Evolutionary conservation across 352 stramenopile species (phyloP).

Genomic region (Phytophthora syringae): DNA sequence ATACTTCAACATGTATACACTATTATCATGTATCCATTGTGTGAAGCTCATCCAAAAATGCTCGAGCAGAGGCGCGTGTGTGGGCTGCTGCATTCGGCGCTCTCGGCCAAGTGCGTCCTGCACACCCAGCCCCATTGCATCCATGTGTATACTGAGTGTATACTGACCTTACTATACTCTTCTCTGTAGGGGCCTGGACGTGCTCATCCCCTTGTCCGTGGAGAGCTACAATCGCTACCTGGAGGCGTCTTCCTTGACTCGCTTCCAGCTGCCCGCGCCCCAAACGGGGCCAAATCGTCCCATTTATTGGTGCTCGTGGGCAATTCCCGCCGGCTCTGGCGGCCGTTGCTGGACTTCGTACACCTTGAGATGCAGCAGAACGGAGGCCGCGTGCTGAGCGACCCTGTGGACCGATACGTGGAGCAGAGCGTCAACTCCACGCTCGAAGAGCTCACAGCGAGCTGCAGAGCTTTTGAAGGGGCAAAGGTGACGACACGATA

Average conservation of each 20-base stretch:
- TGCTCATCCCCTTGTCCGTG: conserved; percentile 69
- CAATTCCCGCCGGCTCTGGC: conserved; percentile 68
- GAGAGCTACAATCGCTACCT: conserved; percentile 74
- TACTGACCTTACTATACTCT: neutral
- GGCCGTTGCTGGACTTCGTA: conserved; percentile 54
- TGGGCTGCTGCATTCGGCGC: conserved; percentile 20
- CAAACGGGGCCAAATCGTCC: conserved; percentile 25
- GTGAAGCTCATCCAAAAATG: conserved; percentile 7
- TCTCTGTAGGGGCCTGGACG: conserved; percentile 61
- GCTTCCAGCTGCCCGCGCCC: conserved; percentile 52
- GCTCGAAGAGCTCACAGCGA: conserved; percentile 30
- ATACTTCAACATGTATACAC: too few species aligned
- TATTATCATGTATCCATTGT: neutral
- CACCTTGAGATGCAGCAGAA: conserved; percentile 37
- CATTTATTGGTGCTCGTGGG: conserved; percentile 74
- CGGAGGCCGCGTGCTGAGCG: conserved; percentile 34
- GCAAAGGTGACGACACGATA: conserved; percentile 33
- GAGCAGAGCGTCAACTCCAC: conserved; percentile 43
- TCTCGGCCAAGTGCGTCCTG: conserved; percentile 24
- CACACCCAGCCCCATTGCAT: too few species aligned
- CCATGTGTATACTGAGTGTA: neutral
- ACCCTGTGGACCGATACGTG: conserved; percentile 71
- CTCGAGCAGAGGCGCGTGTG: conserved; percentile 24
- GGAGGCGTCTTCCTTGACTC: conserved; percentile 38
- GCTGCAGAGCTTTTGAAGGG: conserved; percentile 12